Percentiles rank a stretch among this genome's conserved stretches.
Conservation (phyloP, 306 rosid genomes). For the Hippophae tibetana region DNA sequence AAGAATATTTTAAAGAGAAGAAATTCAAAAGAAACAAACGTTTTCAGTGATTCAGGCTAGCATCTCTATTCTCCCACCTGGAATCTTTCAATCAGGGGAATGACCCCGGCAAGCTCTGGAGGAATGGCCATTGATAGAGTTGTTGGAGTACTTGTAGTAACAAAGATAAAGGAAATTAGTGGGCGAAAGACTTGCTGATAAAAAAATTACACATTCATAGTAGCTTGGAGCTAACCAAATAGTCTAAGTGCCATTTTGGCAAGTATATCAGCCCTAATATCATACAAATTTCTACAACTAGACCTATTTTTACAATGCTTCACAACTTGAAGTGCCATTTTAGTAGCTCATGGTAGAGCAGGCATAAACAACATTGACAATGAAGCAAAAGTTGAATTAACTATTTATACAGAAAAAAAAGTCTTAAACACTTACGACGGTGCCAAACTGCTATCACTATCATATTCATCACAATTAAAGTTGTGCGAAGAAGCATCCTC, state of each 20-base stretch:
- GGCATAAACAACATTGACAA: not conserved
- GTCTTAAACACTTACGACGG: conserved; percentile 51
- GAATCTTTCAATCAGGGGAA: conserved; percentile 76
- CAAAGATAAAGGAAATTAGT: not conserved
- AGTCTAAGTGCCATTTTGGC: too few relatives aligned
- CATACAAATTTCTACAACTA: too few relatives aligned
- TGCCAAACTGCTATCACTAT: conserved; percentile 61
- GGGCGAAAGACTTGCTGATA: not conserved
- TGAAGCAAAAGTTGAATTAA: not conserved
- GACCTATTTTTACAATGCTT: too few relatives aligned
- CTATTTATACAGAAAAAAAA: not conserved
- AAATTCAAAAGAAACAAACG: too few relatives aligned
- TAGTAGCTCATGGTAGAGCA: not conserved
- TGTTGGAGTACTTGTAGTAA: conserved; percentile 57
- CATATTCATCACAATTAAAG: conserved; percentile 57
- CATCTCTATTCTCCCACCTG: conserved; percentile 38
- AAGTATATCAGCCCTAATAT: too few relatives aligned
- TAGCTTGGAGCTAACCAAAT: too few relatives aligned
- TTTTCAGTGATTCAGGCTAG: conserved; percentile 2
- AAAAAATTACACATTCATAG: not conserved
- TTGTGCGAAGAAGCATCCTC: conserved; percentile 44
- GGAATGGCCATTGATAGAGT: conserved; percentile 65
- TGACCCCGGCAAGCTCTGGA: conserved; percentile 73
- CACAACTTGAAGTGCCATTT: not conserved
- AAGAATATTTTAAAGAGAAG: not conserved